These are phyloP conservation scores for Psilocybe cubensis DNA, from an alignment of 768 basidiomycete genomes.

Conservation along the genomic window DNA sequence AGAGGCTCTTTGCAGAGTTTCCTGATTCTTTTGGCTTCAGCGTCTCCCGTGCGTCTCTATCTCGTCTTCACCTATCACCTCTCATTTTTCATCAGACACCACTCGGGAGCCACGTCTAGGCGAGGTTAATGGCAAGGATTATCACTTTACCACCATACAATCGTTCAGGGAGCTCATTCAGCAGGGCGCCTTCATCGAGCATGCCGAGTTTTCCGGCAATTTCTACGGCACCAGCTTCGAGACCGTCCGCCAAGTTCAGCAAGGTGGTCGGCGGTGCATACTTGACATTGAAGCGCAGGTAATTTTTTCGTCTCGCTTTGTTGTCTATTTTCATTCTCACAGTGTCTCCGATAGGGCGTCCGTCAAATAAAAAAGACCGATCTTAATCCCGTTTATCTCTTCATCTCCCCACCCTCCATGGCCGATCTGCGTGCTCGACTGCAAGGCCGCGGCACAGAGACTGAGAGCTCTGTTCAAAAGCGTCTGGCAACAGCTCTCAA, in stretches of 20 bases:
- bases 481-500: constrained; percentile 77
- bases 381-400: constrained; percentile 86
- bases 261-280: constrained; percentile 80
- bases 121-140: constrained; percentile 81
- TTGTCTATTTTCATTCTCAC: not conserved
- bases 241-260: constrained; percentile 70
- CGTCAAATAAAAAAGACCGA: constrained; percentile 85
- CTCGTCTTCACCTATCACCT: constrained; percentile 13
- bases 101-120: constrained; percentile 84
- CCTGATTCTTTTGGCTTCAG: constrained; percentile 92
- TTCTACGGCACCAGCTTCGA: constrained; percentile 90
- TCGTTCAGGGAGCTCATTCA: constrained; percentile 71
- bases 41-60: constrained; percentile 74
- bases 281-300: constrained; percentile 98
- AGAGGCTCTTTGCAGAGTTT: constrained; percentile 76
- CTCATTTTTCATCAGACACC: constrained; percentile 63
- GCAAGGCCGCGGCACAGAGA: constrained; percentile 82
- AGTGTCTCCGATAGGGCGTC: constrained; percentile 67
- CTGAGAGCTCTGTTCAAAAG: constrained; percentile 68
- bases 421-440: constrained; percentile 71
- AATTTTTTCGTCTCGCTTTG: constrained; percentile 6
- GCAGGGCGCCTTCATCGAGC: constrained; percentile 86
- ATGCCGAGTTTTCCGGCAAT: constrained; percentile 92
- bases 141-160: constrained; percentile 81
- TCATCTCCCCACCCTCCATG: constrained; percentile 89